Evolutionary conservation across 768 basidiomycete species (phyloP).

Genomic region (Xerocomus potaroensis): DNA sequence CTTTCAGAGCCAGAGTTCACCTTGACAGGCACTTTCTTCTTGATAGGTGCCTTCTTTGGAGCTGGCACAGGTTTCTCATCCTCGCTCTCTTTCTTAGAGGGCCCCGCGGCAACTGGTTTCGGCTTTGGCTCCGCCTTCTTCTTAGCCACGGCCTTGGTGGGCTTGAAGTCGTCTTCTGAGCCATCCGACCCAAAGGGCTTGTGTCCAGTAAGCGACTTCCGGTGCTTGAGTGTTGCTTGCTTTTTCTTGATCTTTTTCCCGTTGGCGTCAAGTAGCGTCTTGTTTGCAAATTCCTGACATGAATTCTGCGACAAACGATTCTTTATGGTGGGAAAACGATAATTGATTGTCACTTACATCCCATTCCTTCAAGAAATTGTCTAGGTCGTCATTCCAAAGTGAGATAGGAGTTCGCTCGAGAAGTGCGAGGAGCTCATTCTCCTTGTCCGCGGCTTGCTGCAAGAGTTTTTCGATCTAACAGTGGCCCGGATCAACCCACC

Average conservation of each 20-base stretch:
- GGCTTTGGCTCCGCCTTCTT: slow-evolving; percentile 30
- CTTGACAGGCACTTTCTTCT: slow-evolving; percentile 32
- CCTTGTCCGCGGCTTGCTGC: slow-evolving; percentile 77
- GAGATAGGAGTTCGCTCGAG: slow-evolving; percentile 75
- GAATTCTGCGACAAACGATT: slow-evolving; percentile 31
- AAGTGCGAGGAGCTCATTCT: slow-evolving; percentile 70
- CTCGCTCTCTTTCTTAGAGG: slow-evolving; percentile 45
- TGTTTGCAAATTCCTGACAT: slow-evolving; percentile 41
- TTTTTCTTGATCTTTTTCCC: slow-evolving; percentile 55
- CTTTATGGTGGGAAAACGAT: not conserved
- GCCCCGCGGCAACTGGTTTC: slow-evolving; percentile 30
- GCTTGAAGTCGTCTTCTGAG: slow-evolving; percentile 55
- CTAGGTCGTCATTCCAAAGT: slow-evolving; percentile 89
- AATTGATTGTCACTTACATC: slow-evolving; percentile 49
- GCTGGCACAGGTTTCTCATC: slow-evolving; percentile 29
- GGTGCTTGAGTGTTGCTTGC: slow-evolving; percentile 50
- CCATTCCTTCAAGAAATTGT: slow-evolving; percentile 80
- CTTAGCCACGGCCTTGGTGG: slow-evolving; percentile 44
- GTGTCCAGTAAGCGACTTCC: slow-evolving; percentile 46
- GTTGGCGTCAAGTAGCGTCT: slow-evolving; percentile 42
- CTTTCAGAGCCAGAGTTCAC: slow-evolving; percentile 39
- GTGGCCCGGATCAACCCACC: slow-evolving; percentile 6
- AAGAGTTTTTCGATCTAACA: slow-evolving; percentile 78
- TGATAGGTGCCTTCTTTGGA: slow-evolving; percentile 30
- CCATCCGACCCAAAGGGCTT: slow-evolving; percentile 34